Percentiles rank a stretch among this genome's conserved stretches.
Evolutionary conservation across 192 early-diverging fungal genomes (phyloP).

Genomic region (Gonapodya sp.): DNA sequence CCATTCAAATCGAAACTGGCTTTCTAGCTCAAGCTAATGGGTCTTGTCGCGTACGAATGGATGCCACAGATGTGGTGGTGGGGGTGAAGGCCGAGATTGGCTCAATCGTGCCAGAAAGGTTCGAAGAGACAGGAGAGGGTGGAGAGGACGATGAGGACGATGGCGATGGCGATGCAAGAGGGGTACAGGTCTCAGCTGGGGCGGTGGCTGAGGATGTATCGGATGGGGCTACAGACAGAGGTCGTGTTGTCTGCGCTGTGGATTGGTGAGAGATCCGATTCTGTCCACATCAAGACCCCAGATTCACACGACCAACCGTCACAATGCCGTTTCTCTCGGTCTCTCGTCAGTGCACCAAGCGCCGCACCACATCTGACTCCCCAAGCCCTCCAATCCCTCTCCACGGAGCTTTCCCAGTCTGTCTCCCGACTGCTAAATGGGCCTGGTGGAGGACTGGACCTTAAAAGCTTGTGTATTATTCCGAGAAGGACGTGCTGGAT

Average conservation of each 20-base stretch:
- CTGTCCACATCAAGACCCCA: background rate
- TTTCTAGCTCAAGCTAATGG: constrained; percentile 86
- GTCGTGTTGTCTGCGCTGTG: constrained; percentile 74
- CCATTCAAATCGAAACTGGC: constrained; percentile 71
- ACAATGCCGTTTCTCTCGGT: background rate
- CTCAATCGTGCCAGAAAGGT: constrained; percentile 20
- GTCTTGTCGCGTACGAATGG: constrained; percentile 53
- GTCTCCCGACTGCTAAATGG: constrained; percentile 71
- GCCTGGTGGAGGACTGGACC: constrained; percentile 73
- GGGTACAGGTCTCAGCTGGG: constrained; percentile 48
- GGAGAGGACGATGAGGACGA: constrained; percentile 17
- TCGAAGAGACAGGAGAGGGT: background rate
- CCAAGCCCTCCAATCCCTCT: constrained; percentile 42
- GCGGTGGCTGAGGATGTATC: background rate
- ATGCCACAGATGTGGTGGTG: constrained; percentile 84
- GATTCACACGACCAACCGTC: background rate
- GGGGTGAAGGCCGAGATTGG: constrained; percentile 92
- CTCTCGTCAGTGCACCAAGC: constrained; percentile 53
- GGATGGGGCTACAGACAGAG: constrained; percentile 20
- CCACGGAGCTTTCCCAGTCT: constrained; percentile 63
- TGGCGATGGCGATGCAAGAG: constrained; percentile 35
- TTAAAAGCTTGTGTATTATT: constrained; percentile 81
- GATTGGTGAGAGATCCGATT: constrained; percentile 58
- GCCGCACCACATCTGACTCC: constrained; percentile 73
- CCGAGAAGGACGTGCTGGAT: constrained; percentile 85